Percentiles rank a stretch among this genome's conserved stretches.
These are phyloP conservation scores for Neonectria faginata DNA, from an alignment of 2,329 filamentous ascomycete genomes.

Conservation along the genomic window DNA sequence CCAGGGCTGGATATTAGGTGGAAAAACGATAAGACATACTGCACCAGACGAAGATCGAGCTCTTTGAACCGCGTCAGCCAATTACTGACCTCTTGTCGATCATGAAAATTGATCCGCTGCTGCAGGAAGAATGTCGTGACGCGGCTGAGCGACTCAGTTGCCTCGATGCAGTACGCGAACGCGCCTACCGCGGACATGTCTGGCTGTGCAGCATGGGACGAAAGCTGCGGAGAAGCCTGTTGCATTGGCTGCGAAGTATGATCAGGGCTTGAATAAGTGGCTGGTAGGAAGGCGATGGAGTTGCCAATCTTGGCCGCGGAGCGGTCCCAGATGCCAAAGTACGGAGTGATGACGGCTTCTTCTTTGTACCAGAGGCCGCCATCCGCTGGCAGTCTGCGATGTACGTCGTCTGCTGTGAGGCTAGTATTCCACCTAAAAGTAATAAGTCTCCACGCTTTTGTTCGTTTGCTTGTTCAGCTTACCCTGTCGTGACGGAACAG, in stretches of 20 bases:
- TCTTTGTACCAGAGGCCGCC: constrained; percentile 20
- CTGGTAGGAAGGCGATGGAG: constrained; percentile 19
- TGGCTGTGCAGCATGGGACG: constrained; percentile 9
- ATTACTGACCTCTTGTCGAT: constrained; percentile 51
- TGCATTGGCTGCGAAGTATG: constrained; percentile 9
- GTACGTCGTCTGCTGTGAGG: constrained; percentile 14
- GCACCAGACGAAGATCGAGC: constrained; percentile 18
- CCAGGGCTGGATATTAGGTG: no score
- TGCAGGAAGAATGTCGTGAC: constrained; percentile 58
- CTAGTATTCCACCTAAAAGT: constrained; percentile 22
- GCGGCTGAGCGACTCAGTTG: constrained; percentile 56
- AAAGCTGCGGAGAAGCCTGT: constrained; percentile 11
- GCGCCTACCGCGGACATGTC: constrained; percentile 31
- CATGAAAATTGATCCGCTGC: constrained; percentile 51
- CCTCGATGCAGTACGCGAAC: constrained; percentile 58
- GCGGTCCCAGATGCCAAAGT: constrained; percentile 26
- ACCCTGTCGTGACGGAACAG: constrained; percentile 26
- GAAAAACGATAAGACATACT: not conserved
- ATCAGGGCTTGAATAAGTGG: constrained; percentile 5
- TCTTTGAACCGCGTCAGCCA: constrained; percentile 56
- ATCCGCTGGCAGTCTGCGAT: constrained; percentile 19
- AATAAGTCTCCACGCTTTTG: not conserved
- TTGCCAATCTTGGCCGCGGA: constrained; percentile 23
- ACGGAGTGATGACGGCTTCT: constrained; percentile 11
- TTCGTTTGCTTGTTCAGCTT: not conserved